Evolutionary conservation across 2,329 filamentous ascomycete species (phyloP).

Genomic region (Fusarium bactridioides): DNA sequence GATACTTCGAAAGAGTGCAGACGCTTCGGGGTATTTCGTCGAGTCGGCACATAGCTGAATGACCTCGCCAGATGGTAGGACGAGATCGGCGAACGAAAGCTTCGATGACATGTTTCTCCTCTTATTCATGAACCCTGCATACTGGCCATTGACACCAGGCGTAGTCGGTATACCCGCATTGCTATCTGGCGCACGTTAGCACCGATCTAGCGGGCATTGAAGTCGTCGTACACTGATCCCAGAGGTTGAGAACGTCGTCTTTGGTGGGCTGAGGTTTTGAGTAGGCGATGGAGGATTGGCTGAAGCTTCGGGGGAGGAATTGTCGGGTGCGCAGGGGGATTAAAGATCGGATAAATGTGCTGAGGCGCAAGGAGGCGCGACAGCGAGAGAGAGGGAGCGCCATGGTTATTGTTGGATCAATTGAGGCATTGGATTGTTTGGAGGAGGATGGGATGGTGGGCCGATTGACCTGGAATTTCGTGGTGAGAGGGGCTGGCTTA

Average conservation of each 20-base stretch:
- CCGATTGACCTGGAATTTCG: constrained; percentile 27
- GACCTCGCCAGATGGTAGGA: constrained; percentile 49
- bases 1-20: constrained; percentile 55
- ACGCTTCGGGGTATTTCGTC: constrained; percentile 46
- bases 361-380: constrained; percentile 31
- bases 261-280: constrained; percentile 13
- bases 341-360: not conserved
- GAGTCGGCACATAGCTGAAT: constrained; percentile 57
- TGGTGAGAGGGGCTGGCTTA: constrained; percentile 12
- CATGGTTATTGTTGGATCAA: constrained; percentile 31
- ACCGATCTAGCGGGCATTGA: not conserved
- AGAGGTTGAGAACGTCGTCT: constrained; percentile 40
- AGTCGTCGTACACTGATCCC: constrained; percentile 44
- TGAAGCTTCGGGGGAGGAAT: constrained; percentile 33
- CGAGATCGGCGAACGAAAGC: constrained; percentile 73
- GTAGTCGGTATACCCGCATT: constrained; percentile 35
- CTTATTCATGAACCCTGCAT: constrained; percentile 73
- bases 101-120: constrained; percentile 72
- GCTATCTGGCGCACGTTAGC: constrained; percentile 38
- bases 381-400: constrained; percentile 39
- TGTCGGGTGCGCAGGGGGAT: constrained; percentile 17
- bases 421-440: constrained; percentile 31
- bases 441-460: constrained; percentile 22
- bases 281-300: constrained; percentile 28
- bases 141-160: constrained; percentile 20